Base-by-base conservation (phyloP, 805 yeast genomes). In the Candida dendrica region DNA sequence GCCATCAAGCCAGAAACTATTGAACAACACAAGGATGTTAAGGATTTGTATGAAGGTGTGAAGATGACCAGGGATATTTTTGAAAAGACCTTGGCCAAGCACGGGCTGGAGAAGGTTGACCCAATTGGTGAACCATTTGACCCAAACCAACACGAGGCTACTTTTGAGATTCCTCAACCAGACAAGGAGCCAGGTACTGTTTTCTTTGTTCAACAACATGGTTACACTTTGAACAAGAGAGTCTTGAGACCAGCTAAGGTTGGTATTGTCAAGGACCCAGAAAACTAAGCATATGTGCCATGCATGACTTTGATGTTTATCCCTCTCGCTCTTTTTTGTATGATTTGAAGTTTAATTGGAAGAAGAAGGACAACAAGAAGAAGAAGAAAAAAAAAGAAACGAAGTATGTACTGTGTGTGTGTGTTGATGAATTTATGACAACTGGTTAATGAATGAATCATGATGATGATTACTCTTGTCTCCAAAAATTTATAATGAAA, bases 171-270 rank as follows among this genome's bases (percentile, higher is more conserved):
- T 40, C 72, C 76, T 41, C 77, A 72, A 51, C 74, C 78, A 22
- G 78, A 71, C 52, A 71, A 73, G 58, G 74, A 70, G 55, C 69
- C 77, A 16, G 77, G 77, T 42, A 66, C 77, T 10, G 74, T 73
- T 42, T 72, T 73, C 67, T 74, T 70, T 50, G 76, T 73, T 45
- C 77, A 73, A 58, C 77, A 68, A 58, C 66, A 66, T 19, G 79
- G 79, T 43, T 73, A 69, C 61, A 67, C 66, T 43, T 66, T 73
- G 55, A 73, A 73, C 60, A 60, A 68, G 40, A 63, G 79, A 52
- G 78, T 73, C 33, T 68, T 73, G 60, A 71, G 79, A 64, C 77
- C 79, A 33, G 77, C 79, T 38, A 73, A 73, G 66, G 79, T 73
- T 52, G 79, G 79, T 52, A 59, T 73, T 53, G 79, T 73, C 42